Evolutionary conservation across 2,329 filamentous ascomycete genomes (phyloP).

Genomic region (Bipolaris sorokiniana): DNA sequence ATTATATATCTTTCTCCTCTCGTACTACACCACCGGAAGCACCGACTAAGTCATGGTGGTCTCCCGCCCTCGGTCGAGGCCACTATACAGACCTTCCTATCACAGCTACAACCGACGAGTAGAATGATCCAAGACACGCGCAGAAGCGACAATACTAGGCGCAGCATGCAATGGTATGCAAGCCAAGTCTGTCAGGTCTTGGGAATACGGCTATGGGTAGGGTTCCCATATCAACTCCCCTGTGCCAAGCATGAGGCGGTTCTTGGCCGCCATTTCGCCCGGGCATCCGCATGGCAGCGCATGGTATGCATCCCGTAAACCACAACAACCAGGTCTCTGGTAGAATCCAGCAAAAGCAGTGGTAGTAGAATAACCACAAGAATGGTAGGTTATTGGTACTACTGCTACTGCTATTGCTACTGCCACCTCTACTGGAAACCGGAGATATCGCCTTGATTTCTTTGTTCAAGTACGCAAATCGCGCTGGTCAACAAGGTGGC

Average conservation of each 20-base stretch:
- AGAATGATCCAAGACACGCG: conserved; percentile 33
- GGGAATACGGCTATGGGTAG: conserved; percentile 22
- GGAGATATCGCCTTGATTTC: too few relatives aligned
- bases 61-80: conserved; percentile 23
- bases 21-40: conserved; percentile 6
- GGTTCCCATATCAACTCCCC: conserved; percentile 12
- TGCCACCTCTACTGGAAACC: too few relatives aligned
- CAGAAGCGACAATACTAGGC: conserved; percentile 25
- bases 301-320: conserved; percentile 4
- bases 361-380: too few relatives aligned
- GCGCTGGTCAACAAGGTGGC: conserved; percentile 5
- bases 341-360: too few relatives aligned
- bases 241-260: conserved; percentile 12
- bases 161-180: conserved; percentile 25
- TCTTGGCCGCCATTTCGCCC: conserved; percentile 23
- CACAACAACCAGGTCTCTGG: too few relatives aligned
- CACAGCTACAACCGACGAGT: conserved; percentile 38
- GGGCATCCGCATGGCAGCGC: conserved; percentile 1
- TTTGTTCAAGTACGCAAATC: too few relatives aligned
- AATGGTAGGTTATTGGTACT: too few relatives aligned
- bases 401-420: too few relatives aligned
- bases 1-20: conserved; percentile 22
- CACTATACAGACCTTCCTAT: conserved; percentile 44
- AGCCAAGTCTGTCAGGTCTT: conserved; percentile 27
- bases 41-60: conserved; percentile 18